phyloP scores from a whole-genome alignment of 2,329 filamentous ascomycete species.

The Venturia carpophila region DNA sequence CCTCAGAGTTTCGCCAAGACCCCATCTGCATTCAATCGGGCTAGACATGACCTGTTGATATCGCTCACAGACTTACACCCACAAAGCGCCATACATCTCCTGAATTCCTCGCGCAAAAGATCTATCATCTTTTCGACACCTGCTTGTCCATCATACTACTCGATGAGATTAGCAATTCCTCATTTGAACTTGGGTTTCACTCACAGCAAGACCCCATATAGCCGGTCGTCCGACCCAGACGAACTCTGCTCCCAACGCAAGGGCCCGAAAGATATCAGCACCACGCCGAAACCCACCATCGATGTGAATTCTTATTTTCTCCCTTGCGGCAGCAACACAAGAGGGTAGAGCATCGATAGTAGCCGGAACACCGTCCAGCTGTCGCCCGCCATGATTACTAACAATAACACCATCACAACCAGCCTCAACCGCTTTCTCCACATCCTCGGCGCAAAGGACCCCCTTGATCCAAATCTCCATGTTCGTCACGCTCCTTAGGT shows the following conservation, averaged over 20 bases:
- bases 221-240: conserved; percentile 32
- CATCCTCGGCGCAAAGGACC: conserved; percentile 33
- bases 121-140: conserved; percentile 33
- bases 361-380: conserved; percentile 30
- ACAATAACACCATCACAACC: conserved; percentile 33
- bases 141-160: conserved; percentile 25
- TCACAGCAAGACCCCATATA: conserved; percentile 32
- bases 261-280: conserved; percentile 31
- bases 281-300: conserved; percentile 32
- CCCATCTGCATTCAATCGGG: conserved; percentile 11
- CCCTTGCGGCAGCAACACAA: conserved; percentile 29
- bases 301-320: conserved; percentile 30
- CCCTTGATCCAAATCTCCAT: conserved; percentile 34
- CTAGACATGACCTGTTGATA: conserved; percentile 3
- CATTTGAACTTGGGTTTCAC: neutral
- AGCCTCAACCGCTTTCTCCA: conserved; percentile 28
- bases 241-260: conserved; percentile 32
- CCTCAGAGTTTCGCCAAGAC: conserved; percentile 7
- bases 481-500: conserved; percentile 30
- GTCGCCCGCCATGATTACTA: conserved; percentile 32
- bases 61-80: conserved; percentile 8
- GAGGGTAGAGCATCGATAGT: conserved; percentile 31
- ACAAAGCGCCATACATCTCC: conserved; percentile 12
- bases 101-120: conserved; percentile 28
- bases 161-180: neutral